phyloP scores from a whole-genome alignment of 345 rosid genomes.

The Euclidium syriacum region DNA sequence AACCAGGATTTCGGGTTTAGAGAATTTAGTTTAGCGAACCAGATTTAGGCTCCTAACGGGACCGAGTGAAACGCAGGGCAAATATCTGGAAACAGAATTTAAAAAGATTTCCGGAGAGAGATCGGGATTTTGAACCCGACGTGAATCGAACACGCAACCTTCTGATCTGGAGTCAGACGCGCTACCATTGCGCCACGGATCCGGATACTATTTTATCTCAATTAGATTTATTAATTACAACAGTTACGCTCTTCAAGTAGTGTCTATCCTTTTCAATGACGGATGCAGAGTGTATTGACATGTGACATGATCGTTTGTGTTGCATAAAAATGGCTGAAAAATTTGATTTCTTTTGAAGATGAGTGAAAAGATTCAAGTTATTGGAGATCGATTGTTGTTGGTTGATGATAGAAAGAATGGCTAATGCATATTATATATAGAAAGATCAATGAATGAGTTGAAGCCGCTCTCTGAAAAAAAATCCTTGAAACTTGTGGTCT shows the following conservation, averaged over 20 bases:
- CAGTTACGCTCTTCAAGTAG: neutral
- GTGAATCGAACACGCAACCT: slow-evolving; percentile 86
- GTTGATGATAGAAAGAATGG: slow-evolving; percentile 5
- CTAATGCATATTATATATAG: slow-evolving; percentile 2
- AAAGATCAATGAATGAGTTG: slow-evolving; percentile 5
- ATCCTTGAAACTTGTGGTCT: neutral
- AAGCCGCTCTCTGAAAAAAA: neutral
- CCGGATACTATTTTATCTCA: no score
- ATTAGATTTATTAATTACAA: no score
- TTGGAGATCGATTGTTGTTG: neutral
- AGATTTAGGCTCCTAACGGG: neutral
- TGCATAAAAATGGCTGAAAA: neutral
- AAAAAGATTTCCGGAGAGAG: neutral
- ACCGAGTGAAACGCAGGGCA: neutral
- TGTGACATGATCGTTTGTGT: neutral
- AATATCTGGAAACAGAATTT: neutral
- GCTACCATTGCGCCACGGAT: slow-evolving; percentile 98
- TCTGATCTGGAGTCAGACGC: slow-evolving; percentile 98
- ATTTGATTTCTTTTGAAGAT: neutral
- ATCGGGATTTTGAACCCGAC: slow-evolving; percentile 27
- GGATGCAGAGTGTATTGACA: neutral
- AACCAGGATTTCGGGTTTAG: neutral
- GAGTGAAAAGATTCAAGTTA: neutral
- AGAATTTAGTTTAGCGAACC: neutral
- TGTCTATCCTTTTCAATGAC: neutral